Base-by-base conservation (phyloP, 768 basidiomycete species). In the Chiua virens region DNA sequence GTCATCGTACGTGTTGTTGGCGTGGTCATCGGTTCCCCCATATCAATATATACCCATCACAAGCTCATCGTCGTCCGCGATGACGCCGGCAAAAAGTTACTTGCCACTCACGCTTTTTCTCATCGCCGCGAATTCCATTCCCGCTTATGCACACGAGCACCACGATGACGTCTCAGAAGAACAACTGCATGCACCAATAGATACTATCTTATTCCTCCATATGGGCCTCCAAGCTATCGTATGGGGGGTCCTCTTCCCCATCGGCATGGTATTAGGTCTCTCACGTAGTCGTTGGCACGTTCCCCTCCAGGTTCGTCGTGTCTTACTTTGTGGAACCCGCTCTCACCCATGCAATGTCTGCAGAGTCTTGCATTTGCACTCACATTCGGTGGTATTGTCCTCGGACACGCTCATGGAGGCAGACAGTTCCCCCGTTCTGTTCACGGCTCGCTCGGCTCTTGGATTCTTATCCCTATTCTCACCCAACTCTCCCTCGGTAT, bases 241-340 rank as follows among this genome's bases (percentile, higher is more conserved):
- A 5, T 96, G 94, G 94, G 92, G 91, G 4, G 60, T 96, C 3
- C 63, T 93, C 28, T 97, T 96, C 62, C 94, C 94, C 0, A 75
- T 85, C 8, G 94, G 86, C 25, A 88, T 89, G 87, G 83, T 89
- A 1, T 69, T 89, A 5, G 86, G 86, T 17, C 71, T 91, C 15
- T 71, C 82, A n/a, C 77, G 84, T 52, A 94, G 92, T 67, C 79
- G 84, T 61, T 95, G 89, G 85, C 94, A 97, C 67, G 92, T 94
- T 39, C 93, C 94, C 6, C 66, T 93, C 5, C 94, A 96, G 72
- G 89, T 56, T 41, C 32, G 43, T 44, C 7, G 5, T 36, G 32
- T 3, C 18, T 10, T 15, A 3, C 13, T 35, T 34, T 30, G 8
- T 14, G 5, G 22, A n/a, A 20, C 41, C 30, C 5, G 8, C n/a